These are phyloP conservation scores for Leersia perrieri DNA, from an alignment of 176 grass and related monocot species.

Conservation along the genomic window DNA sequence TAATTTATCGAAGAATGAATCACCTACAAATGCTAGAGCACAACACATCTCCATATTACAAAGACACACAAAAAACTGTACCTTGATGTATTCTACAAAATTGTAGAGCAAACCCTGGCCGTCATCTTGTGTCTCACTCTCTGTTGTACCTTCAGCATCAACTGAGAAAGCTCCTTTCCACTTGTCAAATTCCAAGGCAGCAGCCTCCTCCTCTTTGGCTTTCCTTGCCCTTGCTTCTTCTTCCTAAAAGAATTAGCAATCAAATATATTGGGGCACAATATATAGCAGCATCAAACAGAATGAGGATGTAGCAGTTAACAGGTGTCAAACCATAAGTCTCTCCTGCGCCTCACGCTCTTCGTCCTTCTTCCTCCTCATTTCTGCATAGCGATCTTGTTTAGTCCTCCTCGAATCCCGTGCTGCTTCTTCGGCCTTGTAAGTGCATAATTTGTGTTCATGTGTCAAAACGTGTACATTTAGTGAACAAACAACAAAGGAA, in stretches of 20 bases:
- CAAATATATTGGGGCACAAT: constrained; percentile 21
- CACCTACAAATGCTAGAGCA: neutral
- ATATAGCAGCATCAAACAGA: neutral
- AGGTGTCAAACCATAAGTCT: constrained; percentile 50
- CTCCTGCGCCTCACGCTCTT: constrained; percentile 84
- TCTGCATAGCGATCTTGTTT: constrained; percentile 85
- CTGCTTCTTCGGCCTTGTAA: constrained; percentile 61
- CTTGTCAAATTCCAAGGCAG: constrained; percentile 88
- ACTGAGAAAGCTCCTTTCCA: constrained; percentile 96
- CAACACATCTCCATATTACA: neutral
- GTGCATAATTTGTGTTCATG: neutral
- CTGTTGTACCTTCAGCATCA: constrained; percentile 93
- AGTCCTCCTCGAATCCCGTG: constrained; percentile 56
- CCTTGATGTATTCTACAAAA: constrained; percentile 99
- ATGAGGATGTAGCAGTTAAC: constrained; percentile 2
- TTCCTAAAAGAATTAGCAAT: constrained; percentile 53
- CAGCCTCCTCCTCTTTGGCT: constrained; percentile 68
- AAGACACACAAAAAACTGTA: neutral
- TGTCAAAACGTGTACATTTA: neutral
- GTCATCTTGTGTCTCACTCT: constrained; percentile 75
- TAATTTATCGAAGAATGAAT: constrained; percentile 9
- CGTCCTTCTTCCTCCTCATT: constrained; percentile 89
- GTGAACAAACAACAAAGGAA: neutral
- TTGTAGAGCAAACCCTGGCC: constrained; percentile 69
- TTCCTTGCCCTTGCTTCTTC: constrained; percentile 70